Evolutionary conservation across 306 rosid genomes (phyloP), one percentile per base, ranked within the genome.

Genomic region (Cicer yamashitae): DNA sequence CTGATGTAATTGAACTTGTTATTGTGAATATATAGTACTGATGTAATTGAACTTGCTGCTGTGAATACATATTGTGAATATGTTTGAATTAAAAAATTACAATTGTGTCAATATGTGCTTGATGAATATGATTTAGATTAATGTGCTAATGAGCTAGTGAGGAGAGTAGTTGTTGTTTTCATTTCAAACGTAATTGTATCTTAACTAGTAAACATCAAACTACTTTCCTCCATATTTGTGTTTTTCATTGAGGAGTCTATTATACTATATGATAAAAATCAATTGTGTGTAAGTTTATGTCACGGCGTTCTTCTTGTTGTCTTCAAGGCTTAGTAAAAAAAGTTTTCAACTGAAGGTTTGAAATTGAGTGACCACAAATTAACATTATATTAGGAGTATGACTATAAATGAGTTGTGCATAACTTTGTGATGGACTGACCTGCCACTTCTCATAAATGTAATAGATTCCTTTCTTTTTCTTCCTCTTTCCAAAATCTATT

Each of bases 371-470:
- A 47, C 59, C 10, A 5, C 6, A 6, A 63, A 38, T n/a, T 34
- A 12, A 39, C 53, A 20, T 39, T 22, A 64, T n/a, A 60, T 71
- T 71, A 50, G 30, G 48, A 41, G 22, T 40, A 30, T 71, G 60
- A 43, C 64, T 30, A 22, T 57, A 34, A 56, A 66, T 11, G 51
- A 56, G 22, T n/a, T 56, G 12, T 6, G 65, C 51, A 25, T 38
- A 70, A 22, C 67, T 18, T 67, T 76, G 22, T 70, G 57, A 46
- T 53, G 44, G 70, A 71, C 18, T 60, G 67, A 48, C 45, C 10
- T 75, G 48, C 54, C 48, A 71, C 10, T 14, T 63, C 77, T 54
- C 65, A 34, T 59, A 41, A 51, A 68, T 51, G 72, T 46, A 12
- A 65, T 25, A 18, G 9, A n/a, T 2, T 15, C 11, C 59, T 60